Percentiles rank a stretch among this genome's conserved stretches.
phyloP scores from a whole-genome alignment of 169 alveolate genomes.

The Cryptosporidium sp. region DNA sequence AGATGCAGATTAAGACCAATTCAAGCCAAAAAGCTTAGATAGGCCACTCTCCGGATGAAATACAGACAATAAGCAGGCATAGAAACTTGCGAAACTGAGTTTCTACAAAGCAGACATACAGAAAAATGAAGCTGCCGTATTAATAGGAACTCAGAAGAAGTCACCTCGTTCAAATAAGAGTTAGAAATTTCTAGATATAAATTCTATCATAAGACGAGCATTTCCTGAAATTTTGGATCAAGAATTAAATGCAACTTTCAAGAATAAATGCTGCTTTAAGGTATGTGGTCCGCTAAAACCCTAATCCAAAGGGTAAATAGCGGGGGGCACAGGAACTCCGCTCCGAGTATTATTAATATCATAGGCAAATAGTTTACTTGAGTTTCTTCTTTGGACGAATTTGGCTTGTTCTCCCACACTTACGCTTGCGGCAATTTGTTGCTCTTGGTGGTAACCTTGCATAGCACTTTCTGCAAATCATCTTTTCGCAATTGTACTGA shows the following conservation, averaged over 20 bases:
- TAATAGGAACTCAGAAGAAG: neutral
- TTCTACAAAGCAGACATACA: neutral
- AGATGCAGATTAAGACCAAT: neutral
- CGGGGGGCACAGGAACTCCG: neutral
- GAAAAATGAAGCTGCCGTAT: neutral
- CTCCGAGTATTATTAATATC: neutral
- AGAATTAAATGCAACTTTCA: neutral
- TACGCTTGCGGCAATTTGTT: conserved; percentile 99
- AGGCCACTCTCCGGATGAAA: neutral
- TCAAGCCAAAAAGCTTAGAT: neutral
- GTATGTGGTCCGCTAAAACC: neutral
- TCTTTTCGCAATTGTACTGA: conserved; percentile 98
- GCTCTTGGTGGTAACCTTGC: conserved; percentile 99
- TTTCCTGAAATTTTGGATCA: neutral
- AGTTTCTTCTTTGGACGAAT: conserved; percentile 99
- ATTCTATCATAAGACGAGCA: conserved; percentile 12
- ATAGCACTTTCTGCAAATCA: conserved; percentile 98
- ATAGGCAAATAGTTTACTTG: conserved; percentile 81
- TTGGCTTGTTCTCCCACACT: conserved; percentile 99
- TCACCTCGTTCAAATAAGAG: neutral
- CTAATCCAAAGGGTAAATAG: neutral
- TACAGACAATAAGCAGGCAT: neutral
- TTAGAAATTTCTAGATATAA: conserved; percentile 11
- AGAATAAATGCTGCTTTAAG: neutral
- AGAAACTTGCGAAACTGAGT: neutral